Evolutionary conservation across 2,329 filamentous ascomycete species (phyloP), one percentile per base, ranked within the genome.

Genomic region (Knufia petricola): DNA sequence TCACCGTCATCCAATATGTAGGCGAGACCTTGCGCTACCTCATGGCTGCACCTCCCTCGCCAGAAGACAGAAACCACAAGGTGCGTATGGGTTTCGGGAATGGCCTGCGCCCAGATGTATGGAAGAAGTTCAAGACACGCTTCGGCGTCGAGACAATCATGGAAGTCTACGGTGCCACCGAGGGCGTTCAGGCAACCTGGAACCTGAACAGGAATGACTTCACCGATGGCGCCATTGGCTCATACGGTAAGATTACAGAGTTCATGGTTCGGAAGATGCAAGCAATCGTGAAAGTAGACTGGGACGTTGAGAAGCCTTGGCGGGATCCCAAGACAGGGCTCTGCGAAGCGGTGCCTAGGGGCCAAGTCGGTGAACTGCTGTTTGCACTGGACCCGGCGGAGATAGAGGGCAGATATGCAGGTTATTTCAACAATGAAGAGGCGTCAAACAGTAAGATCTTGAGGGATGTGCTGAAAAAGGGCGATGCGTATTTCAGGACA

Each of bases 81-180:
- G 77, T 94, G n/a, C 79, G 80, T 4, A 59, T 82, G 2, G 87
- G 86, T 0, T 85, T 90, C 55, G 88, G 88, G 17, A 95, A 95
- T 61, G 88, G 88, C 1, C 71, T 94, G 17, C 77, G 88, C 0
- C 87, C 87, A 0, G 87, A 94, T 59, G 79, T 94, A 28, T 95
- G 88, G 88, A 80, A 85, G 53, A 72, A 69, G 6, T 92, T 94
- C 71, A 87, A 88, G 63, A 75, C 84, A 21, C 82, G 88, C 15
- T 95, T 92, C 60, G 81, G 78, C 19, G 77, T 94, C 50, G 76
- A 79, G 26, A 76, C 76, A 1, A 78, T 90, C 50, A 81, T 77
- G 52, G 87, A 94, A 60, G 89, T 94, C 64, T 94, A 92, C 64
- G 83, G 82, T 10, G 76, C 84, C 1, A 88, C 85, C 0, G 85